Conservation (phyloP, 192 early-diverging fungal genomes). For the Coemansia sp. region DNA sequence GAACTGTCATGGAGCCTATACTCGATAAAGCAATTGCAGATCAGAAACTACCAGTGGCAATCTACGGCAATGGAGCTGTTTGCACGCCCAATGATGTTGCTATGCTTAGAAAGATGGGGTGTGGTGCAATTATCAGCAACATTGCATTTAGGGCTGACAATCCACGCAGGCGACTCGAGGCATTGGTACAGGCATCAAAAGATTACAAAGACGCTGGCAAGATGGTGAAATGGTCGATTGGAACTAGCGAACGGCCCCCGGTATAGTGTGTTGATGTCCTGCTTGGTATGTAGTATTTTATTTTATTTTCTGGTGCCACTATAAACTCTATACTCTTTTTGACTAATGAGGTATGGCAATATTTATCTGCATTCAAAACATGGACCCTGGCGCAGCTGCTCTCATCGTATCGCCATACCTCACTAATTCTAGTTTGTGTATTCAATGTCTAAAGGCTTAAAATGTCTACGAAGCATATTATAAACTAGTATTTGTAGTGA, state of each 20-base stretch:
- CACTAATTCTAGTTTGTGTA: no score
- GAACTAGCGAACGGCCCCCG: constrained; percentile 3
- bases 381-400: no score
- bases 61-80: background rate
- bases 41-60: background rate
- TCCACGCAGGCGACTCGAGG: background rate
- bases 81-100: background rate
- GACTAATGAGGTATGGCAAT: no score
- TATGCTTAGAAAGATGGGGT: background rate
- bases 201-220: background rate
- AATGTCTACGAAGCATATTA: no score
- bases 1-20: background rate
- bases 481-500: no score
- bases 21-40: background rate
- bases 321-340: no score
- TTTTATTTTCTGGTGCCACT: no score
- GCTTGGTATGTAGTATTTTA: no score
- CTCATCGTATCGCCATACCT: no score
- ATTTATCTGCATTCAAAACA: no score
- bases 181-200: background rate
- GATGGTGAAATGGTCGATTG: background rate
- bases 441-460: no score
- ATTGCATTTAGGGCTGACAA: background rate
- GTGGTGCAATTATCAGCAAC: background rate
- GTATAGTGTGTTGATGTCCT: no score